Conservation (phyloP, 2,329 filamentous ascomycete genomes). For the Hymenoscyphus fraxineus region DNA sequence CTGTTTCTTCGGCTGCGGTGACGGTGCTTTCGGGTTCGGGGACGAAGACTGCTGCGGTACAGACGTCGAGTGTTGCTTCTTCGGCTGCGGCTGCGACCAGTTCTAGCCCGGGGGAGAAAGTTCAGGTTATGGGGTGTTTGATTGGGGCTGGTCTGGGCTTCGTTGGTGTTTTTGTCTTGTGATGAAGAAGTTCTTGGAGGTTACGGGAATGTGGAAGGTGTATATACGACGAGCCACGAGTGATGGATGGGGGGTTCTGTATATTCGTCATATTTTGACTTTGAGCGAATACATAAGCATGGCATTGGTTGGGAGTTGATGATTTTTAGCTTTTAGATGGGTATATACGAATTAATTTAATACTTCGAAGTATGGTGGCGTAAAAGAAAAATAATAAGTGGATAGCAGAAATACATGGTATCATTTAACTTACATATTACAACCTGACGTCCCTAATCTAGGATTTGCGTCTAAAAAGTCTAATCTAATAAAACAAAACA, state of each 20-base stretch:
- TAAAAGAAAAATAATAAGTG: neutral
- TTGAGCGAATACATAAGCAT: neutral
- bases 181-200: neutral
- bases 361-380: too few relatives aligned
- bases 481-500: neutral
- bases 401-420: neutral
- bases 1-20: neutral
- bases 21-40: neutral
- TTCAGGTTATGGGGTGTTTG: neutral
- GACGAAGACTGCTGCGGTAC: neutral
- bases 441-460: neutral
- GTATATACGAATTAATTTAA: neutral
- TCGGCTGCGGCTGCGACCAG: neutral
- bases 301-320: neutral
- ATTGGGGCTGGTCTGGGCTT: neutral
- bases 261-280: neutral
- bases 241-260: neutral
- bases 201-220: neutral
- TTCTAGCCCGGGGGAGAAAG: neutral
- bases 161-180: neutral
- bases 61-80: neutral
- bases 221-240: neutral
- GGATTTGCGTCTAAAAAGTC: conserved; percentile 8
- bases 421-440: neutral
- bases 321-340: neutral